phyloP scores from a whole-genome alignment of 176 grass and related monocot genomes.

The Aegilops speltoides region DNA sequence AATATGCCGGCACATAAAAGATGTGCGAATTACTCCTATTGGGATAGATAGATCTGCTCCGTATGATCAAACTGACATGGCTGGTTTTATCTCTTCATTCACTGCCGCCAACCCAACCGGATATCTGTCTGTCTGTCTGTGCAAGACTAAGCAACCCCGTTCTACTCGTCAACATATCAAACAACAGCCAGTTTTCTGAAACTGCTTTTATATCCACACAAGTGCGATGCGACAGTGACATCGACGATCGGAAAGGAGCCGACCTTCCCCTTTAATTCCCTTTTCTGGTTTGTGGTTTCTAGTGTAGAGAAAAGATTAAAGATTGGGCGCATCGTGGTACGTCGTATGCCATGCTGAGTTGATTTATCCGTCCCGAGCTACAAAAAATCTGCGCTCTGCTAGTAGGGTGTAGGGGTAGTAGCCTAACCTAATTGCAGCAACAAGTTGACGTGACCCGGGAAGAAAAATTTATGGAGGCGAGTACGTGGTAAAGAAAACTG shows the following conservation, averaged over 20 bases:
- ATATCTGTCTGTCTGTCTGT: neutral
- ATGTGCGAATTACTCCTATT: neutral
- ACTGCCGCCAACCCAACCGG: neutral
- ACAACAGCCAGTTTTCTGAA: neutral
- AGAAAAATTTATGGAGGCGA: neutral
- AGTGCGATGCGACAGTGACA: conserved; percentile 27
- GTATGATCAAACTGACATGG: conserved; percentile 21
- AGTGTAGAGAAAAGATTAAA: neutral
- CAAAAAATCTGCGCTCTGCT: neutral
- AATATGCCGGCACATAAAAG: neutral
- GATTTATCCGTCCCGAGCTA: neutral
- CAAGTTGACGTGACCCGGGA: neutral
- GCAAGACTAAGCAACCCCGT: neutral
- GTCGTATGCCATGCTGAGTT: conserved; percentile 18
- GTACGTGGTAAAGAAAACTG: neutral
- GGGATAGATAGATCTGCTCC: neutral
- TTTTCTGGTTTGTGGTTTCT: neutral
- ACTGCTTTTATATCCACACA: neutral
- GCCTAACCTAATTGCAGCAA: conserved; percentile 1
- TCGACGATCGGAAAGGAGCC: conserved; percentile 18
- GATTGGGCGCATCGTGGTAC: neutral
- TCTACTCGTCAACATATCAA: neutral
- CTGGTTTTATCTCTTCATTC: neutral
- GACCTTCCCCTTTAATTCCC: neutral
- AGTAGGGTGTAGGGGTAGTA: neutral